Evolutionary conservation across 2,329 filamentous ascomycete species (phyloP), one percentile per base, ranked within the genome.

Genomic region (Alternaria arbusti): DNA sequence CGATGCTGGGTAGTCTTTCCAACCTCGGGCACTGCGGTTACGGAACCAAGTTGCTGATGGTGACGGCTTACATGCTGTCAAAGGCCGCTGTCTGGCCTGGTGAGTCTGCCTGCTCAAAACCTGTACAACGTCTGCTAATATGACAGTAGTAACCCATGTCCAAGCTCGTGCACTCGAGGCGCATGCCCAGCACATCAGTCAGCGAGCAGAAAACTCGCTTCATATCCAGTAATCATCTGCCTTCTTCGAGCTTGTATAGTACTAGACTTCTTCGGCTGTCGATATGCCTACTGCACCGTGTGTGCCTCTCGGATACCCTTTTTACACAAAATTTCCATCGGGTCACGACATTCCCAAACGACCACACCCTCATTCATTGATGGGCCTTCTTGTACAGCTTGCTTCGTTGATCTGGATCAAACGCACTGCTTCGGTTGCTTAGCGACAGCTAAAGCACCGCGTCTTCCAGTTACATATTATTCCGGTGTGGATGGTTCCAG

Each of bases 31-130:
- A 78, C 52, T 89, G 88, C 59, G 94, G 95, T 36, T 96, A 92
- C 78, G 94, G 92, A 25, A 90, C 91, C 65, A 96, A 94, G 82
- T 89, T 97, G 51, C 82, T 97, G 72, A 88, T 92, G 73, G 87
- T 96, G 58, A 96, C 92, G 67, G 92, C 94, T 51, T 91, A 93
- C 81, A 91, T 96, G 86, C 86, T 98, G 66, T 91, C 94, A 70
- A 93, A 93, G 81, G 91, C 93, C 66, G 91, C 92, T 68, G 93
- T 97, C 26, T 99, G 96, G 95, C 94, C 94, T 79, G 90, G 92
- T 94, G 83, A 85, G 89, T 83, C 20, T 13, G 17, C 36, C n/a
- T 40, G 12, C 28, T 54, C 17, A 26, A 23, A 17, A 15, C 11
- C 13, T 30, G 6, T 26, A 8, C 32, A n/a, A 57, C 13, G 50